Evolutionary conservation across 2,329 filamentous ascomycete genomes (phyloP).

Genomic region (Xylaria sp.): DNA sequence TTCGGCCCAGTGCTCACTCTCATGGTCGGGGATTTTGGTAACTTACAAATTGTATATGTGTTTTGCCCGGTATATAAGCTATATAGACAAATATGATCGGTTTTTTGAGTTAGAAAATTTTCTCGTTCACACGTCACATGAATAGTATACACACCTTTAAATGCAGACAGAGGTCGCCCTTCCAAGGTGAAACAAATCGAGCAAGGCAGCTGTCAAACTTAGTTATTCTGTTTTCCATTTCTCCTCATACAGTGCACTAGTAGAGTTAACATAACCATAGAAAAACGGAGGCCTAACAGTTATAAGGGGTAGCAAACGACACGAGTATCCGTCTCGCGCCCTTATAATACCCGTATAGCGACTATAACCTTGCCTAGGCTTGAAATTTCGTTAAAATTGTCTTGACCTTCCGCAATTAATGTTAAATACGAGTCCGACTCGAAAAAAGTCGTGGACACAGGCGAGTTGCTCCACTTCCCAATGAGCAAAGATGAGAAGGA

Average conservation of each 20-base stretch:
- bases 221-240: too few species aligned
- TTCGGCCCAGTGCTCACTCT: neutral
- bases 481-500: conserved; percentile 25
- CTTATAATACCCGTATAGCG: too few species aligned
- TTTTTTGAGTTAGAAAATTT: neutral
- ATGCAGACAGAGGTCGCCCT: neutral
- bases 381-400: too few species aligned
- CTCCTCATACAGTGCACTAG: too few species aligned
- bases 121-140: neutral
- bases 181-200: neutral
- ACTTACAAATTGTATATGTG: conserved; percentile 5
- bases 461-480: conserved; percentile 31
- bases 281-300: too few species aligned
- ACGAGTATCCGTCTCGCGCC: too few species aligned
- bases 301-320: too few species aligned
- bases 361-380: too few species aligned
- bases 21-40: neutral
- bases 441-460: conserved; percentile 27
- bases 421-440: too few species aligned
- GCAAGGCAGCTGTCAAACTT: neutral
- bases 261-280: too few species aligned
- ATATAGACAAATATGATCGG: neutral
- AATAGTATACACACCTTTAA: neutral
- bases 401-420: too few species aligned
- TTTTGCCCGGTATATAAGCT: conserved; percentile 1